Evolutionary conservation across 805 yeast species (phyloP).

Genomic region (Candida insectorum): DNA sequence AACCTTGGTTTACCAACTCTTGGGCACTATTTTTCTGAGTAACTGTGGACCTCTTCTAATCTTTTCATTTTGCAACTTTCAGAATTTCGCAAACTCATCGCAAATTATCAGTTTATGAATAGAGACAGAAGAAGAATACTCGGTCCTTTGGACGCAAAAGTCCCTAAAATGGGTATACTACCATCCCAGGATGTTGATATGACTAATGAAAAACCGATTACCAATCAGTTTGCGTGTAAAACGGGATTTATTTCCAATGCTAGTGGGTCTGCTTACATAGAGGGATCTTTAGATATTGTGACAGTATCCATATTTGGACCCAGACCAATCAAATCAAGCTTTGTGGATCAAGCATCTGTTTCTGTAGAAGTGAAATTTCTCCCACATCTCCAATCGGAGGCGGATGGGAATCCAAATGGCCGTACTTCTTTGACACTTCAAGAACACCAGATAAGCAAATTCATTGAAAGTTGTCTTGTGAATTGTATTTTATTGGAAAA

Average conservation of each 20-base stretch:
- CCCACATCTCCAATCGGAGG: conserved; percentile 43
- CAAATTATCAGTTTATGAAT: conserved; percentile 33
- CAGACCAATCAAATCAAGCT: conserved; percentile 75
- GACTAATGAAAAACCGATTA: conserved; percentile 6
- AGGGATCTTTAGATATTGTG: conserved; percentile 57
- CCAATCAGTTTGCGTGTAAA: conserved; percentile 47
- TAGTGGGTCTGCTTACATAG: conserved; percentile 81
- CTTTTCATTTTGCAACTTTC: too few relatives aligned
- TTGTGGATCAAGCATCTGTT: conserved; percentile 61
- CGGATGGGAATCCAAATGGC: conserved; percentile 7
- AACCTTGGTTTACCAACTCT: too few relatives aligned
- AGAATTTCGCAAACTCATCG: conserved; percentile 1
- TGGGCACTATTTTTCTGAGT: too few relatives aligned
- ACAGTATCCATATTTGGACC: conserved; percentile 85
- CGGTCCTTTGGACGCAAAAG: conserved; percentile 69
- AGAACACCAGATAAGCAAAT: conserved; percentile 50
- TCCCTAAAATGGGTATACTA: conserved; percentile 20
- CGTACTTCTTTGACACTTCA: conserved; percentile 30
- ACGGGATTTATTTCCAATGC: conserved; percentile 68
- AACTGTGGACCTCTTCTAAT: too few relatives aligned
- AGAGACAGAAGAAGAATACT: conserved; percentile 80
- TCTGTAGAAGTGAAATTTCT: conserved; percentile 57
- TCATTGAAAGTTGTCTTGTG: conserved; percentile 47
- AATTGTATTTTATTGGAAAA: conserved; percentile 58
- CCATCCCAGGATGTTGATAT: conserved; percentile 4